Base-by-base conservation (phyloP, 225 moss, liverwort and hornwort species). In the Climacium dendroides region DNA sequence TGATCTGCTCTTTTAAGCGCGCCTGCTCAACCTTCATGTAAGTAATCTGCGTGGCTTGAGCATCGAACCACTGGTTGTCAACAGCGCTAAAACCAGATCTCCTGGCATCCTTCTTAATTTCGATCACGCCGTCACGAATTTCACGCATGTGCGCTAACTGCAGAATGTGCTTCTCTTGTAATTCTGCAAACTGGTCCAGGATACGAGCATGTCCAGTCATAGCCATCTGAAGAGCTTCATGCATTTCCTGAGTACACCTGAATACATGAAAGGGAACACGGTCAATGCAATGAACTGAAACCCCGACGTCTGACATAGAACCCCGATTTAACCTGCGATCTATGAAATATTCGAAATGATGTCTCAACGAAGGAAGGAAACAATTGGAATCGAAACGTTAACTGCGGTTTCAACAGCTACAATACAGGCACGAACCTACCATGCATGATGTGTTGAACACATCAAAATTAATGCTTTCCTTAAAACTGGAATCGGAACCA, bases 51-150 rank as follows among this genome's bases (percentile, higher is more conserved):
- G n/a, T 76, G 35, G 76, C 76, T 53, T 76, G 76, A 6, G 53
- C 53, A 54, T 76, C 76, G 3, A 76, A n/a, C 53, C 23, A 76
- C 23, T 76, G 53, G n/a, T n/a, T 76, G 78, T 98, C 96, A 5
- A 89, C 62, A 19, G 89, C 90, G 55, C 81, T 95, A 23, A 96
- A 80, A 22, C 95, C 96, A 45, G 96, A 91, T 81, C 86, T 93
- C 89, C 92, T 96, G 7, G 96, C 98, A 88, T 88, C 92, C 87
- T 35, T 76, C 35, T 76, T 76, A 14, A 53, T 53, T 24, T 76
- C 76, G 6, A 54, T n/a, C 53, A 76, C 76, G 4, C 76, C 76
- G 13, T 76, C 76, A 24, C 76, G 76, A 76, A 76, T 76, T 54
- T 76, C 53, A 15, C 76, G 76, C 76, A 76, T n/a, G 35, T 76